Base-by-base conservation (phyloP, 306 rosid genomes). In the Crataegus laevigata region DNA sequence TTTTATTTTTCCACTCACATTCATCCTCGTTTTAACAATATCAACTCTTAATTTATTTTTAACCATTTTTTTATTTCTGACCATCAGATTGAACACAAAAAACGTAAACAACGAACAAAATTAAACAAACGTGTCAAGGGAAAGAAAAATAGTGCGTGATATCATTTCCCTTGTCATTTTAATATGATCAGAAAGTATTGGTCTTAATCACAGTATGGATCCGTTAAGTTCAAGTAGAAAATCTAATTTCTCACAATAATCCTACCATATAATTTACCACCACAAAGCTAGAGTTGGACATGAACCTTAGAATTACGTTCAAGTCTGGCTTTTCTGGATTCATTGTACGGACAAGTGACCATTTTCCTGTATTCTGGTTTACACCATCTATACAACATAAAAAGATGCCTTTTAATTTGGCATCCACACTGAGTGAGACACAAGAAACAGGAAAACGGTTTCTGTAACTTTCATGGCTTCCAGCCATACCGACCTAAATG, bases 401-500 rank as follows among this genome's bases (percentile, higher is more conserved):
- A 38, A 73, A 61, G 22, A 28, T 28, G n/a, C 69, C 77, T 40
- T 72, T 12, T 12, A 18, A 62, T 61, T 61, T 43, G 69, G 77
- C 43, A 21, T 43, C 54, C 54, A 47, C 21, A 47, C 54, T 5
- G 21, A 61, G 15, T 26, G 18, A 73, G 45, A 73, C 69, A 66
- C 25, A 60, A 55, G 77, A 66, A 74, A 28, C 59, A 50, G 63
- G 30, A n/a, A 47, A 38, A 61, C 52, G 19, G 25, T 32, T 68
- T 11, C 14, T 57, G 34, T 72, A 74, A 22, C 40, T 70, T 68
- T 72, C 54, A 51, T 72, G 52, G 69, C 72, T 50, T 43, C 79
- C 77, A 66, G 69, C 76, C 84, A 62, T 52, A 77, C 84, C 76
- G 72, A 82, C 84, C 77, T 30, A 58, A 67, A 63, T 59, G 29